Evolutionary conservation across 306 rosid genomes (phyloP).

Genomic region (Fagus sylvatica): DNA sequence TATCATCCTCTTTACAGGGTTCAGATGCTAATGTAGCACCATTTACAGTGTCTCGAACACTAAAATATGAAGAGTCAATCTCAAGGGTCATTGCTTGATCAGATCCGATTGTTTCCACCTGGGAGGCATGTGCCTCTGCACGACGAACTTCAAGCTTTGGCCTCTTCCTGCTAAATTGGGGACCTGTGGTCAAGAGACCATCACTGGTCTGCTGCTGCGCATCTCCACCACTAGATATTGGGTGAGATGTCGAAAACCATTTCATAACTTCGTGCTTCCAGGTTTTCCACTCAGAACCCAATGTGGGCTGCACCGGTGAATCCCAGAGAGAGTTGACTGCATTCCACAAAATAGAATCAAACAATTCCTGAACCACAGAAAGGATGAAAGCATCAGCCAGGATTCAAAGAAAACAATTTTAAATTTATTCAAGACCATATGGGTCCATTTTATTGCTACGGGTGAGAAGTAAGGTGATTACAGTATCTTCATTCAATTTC

Average conservation of each 20-base stretch:
- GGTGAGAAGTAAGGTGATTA: slow-evolving; percentile 8
- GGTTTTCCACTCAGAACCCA: slow-evolving; percentile 95
- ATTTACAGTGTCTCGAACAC: slow-evolving; percentile 46
- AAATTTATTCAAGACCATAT: slow-evolving; percentile 16
- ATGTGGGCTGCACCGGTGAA: slow-evolving; percentile 51
- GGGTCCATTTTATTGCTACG: slow-evolving; percentile 18
- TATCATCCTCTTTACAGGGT: slow-evolving; percentile 48
- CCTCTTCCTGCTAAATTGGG: slow-evolving; percentile 79
- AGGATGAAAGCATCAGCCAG: slow-evolving; percentile 31
- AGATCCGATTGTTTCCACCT: slow-evolving; percentile 52
- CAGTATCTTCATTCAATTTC: neutral
- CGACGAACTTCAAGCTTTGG: slow-evolving; percentile 99
- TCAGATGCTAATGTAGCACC: slow-evolving; percentile 45
- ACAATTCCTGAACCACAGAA: slow-evolving; percentile 69
- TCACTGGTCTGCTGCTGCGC: slow-evolving; percentile 50
- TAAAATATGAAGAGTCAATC: slow-evolving; percentile 67
- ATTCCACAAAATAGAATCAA: slow-evolving; percentile 78
- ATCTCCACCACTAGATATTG: slow-evolving; percentile 47
- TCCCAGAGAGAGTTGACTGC: slow-evolving; percentile 68
- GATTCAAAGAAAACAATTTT: slow-evolving; percentile 7
- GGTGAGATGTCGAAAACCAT: slow-evolving; percentile 70
- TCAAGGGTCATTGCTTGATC: slow-evolving; percentile 58
- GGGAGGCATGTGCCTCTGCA: slow-evolving; percentile 79
- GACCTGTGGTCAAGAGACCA: slow-evolving; percentile 51
- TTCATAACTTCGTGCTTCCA: slow-evolving; percentile 95